Evolutionary conservation across 2,329 filamentous ascomycete species (phyloP), one percentile per base, ranked within the genome.

Genomic region (Boeremia lycopersici): DNA sequence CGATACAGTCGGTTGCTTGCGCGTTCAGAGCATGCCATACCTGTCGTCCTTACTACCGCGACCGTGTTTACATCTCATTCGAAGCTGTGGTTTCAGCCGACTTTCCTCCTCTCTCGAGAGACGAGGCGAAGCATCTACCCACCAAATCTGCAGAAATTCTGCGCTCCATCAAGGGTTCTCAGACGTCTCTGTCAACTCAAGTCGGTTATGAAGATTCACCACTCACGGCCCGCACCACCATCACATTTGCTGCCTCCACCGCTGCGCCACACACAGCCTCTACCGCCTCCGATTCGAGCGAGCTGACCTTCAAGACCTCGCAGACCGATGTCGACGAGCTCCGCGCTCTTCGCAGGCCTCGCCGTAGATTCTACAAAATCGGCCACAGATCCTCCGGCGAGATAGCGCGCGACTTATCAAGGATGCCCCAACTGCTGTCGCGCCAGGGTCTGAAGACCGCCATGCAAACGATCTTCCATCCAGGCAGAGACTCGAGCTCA

Each of bases 1-100:
- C 26, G 1, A 9, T 4, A 9, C 39, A 56, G 47, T 13, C 48
- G 11, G 43, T 40, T 23, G 31, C 39, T 19, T 84, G 82, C 65
- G 67, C 59, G n/a, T 77, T 77, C 61, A 74, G 75, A 44, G 76
- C 77, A 45, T 84, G 82, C 56, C 78, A 79, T 29, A 68, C 63
- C n/a, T 84, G 82, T 59, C 77, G 81, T 28, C 79, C 79, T 2
- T 79, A 78, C 59, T 79, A 77, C 57, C 72, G 72, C n/a, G 79
- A 82, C 39, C 76, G 80, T 3, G 62, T 77, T 30, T 81, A 72
- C 63, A 70, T 73, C 7, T 78, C 77, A 26, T 76, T 84, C 57
- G 72, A 78, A 4, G 66, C 75, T 11, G 71, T 82, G 30, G 69
- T 79, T 23, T 70, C 65, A 26, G 72, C 76, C 30, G 63, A 74